Base-by-base conservation (phyloP, 305 asterid species). In the Ruellia speciosa region DNA sequence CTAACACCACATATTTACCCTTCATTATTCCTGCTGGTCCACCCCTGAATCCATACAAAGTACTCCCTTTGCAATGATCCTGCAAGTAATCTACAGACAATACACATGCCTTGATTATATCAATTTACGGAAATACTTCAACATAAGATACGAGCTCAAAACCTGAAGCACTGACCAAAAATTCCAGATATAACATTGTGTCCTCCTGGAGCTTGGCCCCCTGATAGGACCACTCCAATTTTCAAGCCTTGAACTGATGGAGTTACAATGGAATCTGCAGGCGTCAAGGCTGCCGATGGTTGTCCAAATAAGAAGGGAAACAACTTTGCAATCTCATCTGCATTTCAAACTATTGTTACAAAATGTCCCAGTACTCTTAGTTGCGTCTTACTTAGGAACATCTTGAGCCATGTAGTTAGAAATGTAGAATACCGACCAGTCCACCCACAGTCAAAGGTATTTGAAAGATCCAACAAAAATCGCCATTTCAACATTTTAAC, bases 191-290 rank as follows among this genome's bases (percentile, higher is more conserved):
- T 92, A 58, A 92, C 99, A 74, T 92, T 92, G 77, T 92, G 99
- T 28, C 99, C 99, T 59, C 99, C 99, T 0, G 97, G 99, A 58
- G 99, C 99, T 74, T 92, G 99, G 54, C 99, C 99, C 67, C 99
- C 99, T 18, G 97, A 92, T 59, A 88, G 71, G 65, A 92, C 99
- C 45, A 88, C 95, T 3, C 99, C 99, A 60, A 92, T 77, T 83
- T 86, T 92, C 86, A 92, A 76, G 43, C 62, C 62, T 41, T 52
- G 63, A 57, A 76, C 66, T 16, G 58, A 47, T 43, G 61, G 60
- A 15, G 40, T 67, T 16, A 72, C 77, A 47, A 67, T 62, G 46
- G 84, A 64, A 48, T 75, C 81, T 14, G 71, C 86, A 4, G 97
- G 85, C 52, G 84, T 95, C 75, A 88, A 24, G 50, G 57, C 59